Percentiles rank a stretch among this genome's conserved stretches.
Evolutionary conservation across 176 grass and related monocot species (phyloP).

Genomic region (Aechmea fasciata): DNA sequence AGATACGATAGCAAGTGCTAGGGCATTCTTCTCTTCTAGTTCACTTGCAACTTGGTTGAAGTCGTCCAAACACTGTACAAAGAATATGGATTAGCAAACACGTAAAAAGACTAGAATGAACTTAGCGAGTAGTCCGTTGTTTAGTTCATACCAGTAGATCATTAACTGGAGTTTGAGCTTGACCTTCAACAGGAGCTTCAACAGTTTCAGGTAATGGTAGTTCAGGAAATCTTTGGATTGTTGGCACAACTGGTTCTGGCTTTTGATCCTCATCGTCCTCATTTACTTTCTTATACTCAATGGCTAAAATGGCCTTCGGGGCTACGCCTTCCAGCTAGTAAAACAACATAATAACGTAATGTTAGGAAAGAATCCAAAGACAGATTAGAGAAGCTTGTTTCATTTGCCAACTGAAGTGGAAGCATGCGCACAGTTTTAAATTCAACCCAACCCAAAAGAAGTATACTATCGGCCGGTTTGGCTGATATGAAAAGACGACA

Average conservation of each 20-base stretch:
- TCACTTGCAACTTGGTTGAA: not conserved
- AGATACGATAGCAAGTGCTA: not conserved
- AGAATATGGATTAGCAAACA: not conserved
- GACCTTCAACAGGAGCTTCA: not conserved
- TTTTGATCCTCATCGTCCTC: not conserved
- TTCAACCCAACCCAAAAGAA: not conserved
- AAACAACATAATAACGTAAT: not conserved
- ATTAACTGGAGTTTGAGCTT: not conserved
- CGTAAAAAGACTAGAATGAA: not conserved
- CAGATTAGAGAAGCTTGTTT: not conserved
- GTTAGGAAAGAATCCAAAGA: not conserved
- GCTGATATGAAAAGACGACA: too few species aligned
- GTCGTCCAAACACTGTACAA: conserved; percentile 1
- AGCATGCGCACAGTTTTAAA: not conserved
- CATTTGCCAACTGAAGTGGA: not conserved
- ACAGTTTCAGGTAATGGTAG: not conserved
- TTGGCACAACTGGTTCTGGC: not conserved
- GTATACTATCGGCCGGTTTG: too few species aligned
- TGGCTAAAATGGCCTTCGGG: conserved; percentile 1
- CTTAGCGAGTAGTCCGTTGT: not conserved
- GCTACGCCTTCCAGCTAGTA: not conserved
- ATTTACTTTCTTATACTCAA: conserved; percentile 3
- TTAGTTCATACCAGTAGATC: conserved; percentile 19
- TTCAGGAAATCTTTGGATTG: not conserved
- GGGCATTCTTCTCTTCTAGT: conserved; percentile 13